Evolutionary conservation across 164 flowering plant species (phyloP).

Genomic region (Chimonanthus praecox): DNA sequence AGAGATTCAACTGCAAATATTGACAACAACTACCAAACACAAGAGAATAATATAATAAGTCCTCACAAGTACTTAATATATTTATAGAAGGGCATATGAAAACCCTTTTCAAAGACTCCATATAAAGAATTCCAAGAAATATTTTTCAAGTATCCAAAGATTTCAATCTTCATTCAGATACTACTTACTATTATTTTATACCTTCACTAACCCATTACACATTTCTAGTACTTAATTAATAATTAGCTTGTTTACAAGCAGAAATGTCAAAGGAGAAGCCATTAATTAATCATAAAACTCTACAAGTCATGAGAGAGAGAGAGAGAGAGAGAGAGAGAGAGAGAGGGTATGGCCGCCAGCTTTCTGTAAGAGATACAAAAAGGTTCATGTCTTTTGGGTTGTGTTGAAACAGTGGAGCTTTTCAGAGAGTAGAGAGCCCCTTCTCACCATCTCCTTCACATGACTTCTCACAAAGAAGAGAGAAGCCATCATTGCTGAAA

Average conservation of each 20-base stretch:
- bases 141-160: background rate
- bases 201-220: background rate
- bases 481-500: conserved; percentile 42
- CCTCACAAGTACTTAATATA: background rate
- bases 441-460: conserved; percentile 4
- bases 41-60: background rate
- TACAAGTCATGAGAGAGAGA: background rate
- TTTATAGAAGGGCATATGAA: background rate
- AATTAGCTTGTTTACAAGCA: background rate
- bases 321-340: too few relatives aligned
- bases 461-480: conserved; percentile 8
- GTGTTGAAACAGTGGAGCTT: conserved; percentile 10
- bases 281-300: background rate
- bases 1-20: background rate
- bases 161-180: background rate
- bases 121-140: background rate
- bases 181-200: background rate
- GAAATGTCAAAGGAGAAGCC: background rate
- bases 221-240: background rate
- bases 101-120: background rate
- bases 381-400: conserved; percentile 20
- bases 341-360: conserved; percentile 7
- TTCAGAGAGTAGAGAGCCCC: background rate
- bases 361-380: conserved; percentile 8
- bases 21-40: background rate